Percentiles rank a stretch among this genome's conserved stretches.
Conservation (phyloP, 352 stramenopile species). For the Phytopythium delawarense region DNA sequence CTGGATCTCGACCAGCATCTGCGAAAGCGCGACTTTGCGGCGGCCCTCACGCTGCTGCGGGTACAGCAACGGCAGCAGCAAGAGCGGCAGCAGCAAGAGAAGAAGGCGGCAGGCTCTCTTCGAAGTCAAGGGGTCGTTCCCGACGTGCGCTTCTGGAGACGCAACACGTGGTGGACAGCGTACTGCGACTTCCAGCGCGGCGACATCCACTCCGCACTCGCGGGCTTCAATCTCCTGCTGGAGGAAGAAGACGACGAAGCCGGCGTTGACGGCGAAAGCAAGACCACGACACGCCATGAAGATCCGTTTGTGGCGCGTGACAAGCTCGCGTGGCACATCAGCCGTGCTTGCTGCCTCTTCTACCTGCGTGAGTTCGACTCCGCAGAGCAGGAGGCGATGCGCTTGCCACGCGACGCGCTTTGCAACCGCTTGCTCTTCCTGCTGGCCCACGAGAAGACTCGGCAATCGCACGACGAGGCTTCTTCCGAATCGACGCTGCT, state of each 20-base stretch:
- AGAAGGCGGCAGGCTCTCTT: background rate
- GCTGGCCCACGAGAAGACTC: constrained; percentile 22
- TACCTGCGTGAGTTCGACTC: constrained; percentile 43
- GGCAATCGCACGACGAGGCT: constrained; percentile 45
- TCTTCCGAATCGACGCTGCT: constrained; percentile 33
- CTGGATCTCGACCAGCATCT: constrained; percentile 40
- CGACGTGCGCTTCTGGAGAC: constrained; percentile 10
- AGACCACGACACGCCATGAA: background rate
- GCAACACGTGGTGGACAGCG: constrained; percentile 59
- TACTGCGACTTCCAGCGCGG: constrained; percentile 69
- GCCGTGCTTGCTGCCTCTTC: constrained; percentile 51
- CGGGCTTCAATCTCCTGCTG: constrained; percentile 51
- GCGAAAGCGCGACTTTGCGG: constrained; percentile 36
- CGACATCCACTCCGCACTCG: constrained; percentile 36
- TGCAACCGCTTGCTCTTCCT: constrained; percentile 59
- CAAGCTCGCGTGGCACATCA: constrained; percentile 40
- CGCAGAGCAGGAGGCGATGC: constrained; percentile 45
- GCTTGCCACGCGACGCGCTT: constrained; percentile 30
- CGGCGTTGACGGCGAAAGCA: constrained; percentile 4
- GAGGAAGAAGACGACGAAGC: constrained; percentile 9
- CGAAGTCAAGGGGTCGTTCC: background rate
- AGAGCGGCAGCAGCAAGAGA: constrained; percentile 18
- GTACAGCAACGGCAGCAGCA: constrained; percentile 12
- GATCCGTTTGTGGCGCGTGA: constrained; percentile 9
- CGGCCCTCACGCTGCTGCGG: constrained; percentile 37